phyloP scores from a whole-genome alignment of 371 early-diverging fungal genomes.

The Apophysomyces variabilis region DNA sequence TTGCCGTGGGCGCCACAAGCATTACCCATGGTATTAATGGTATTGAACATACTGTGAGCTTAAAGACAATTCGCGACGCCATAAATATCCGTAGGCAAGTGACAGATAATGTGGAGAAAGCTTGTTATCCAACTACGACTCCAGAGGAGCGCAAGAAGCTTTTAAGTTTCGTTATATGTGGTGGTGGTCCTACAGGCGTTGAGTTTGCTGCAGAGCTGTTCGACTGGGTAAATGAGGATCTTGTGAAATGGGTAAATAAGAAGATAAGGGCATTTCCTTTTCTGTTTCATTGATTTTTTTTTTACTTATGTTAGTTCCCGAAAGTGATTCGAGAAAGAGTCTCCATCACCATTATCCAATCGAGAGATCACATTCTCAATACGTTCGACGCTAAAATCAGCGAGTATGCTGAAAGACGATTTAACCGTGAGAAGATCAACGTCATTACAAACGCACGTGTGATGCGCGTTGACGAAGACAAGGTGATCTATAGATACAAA shows the following conservation, averaged over 20 bases:
- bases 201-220: conserved; percentile 87
- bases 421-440: conserved; percentile 73
- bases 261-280: conserved; percentile 5
- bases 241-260: conserved; percentile 64
- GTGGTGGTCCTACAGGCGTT: conserved; percentile 83
- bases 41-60: conserved; percentile 67
- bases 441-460: conserved; percentile 79
- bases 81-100: conserved; percentile 69
- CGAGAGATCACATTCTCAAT: conserved; percentile 79
- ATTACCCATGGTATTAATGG: conserved; percentile 85
- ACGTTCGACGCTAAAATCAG: conserved; percentile 79
- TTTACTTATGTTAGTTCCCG: conserved; percentile 53
- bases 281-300: background rate
- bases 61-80: conserved; percentile 79
- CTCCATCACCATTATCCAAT: conserved; percentile 70
- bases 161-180: conserved; percentile 86
- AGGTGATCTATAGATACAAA: conserved; percentile 38
- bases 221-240: conserved; percentile 85
- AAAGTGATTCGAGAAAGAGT: conserved; percentile 68
- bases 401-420: conserved; percentile 71
- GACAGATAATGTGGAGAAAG: conserved; percentile 84
- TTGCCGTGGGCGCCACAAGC: conserved; percentile 82
- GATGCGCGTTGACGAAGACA: conserved; percentile 51
- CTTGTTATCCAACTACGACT: conserved; percentile 73
- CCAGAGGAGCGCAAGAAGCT: conserved; percentile 79